phyloP scores from a whole-genome alignment of 148 eudicot genomes.

The Arctostaphylos glauca region DNA sequence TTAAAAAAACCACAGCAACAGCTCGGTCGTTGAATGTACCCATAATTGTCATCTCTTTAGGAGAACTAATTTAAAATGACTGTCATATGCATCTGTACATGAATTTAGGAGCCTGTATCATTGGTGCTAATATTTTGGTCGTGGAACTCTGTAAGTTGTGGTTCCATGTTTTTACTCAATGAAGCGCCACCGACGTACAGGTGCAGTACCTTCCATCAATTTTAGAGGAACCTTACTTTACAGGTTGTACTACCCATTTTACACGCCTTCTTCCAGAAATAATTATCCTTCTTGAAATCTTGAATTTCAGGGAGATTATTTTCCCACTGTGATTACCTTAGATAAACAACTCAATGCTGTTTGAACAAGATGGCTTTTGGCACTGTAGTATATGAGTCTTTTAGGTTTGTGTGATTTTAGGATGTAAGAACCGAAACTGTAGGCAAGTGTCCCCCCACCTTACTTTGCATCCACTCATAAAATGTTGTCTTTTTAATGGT shows the following conservation, averaged over 20 bases:
- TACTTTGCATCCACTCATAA: too few relatives aligned
- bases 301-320: background rate
- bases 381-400: constrained; percentile 1
- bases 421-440: background rate
- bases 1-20: background rate
- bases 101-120: background rate
- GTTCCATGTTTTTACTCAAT: background rate
- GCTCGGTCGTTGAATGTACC: background rate
- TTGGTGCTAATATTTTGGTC: background rate
- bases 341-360: background rate
- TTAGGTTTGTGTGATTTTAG: background rate
- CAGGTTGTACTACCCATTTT: too few relatives aligned
- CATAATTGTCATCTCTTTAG: background rate
- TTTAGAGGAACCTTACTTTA: too few relatives aligned
- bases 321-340: background rate
- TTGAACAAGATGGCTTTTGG: background rate
- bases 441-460: too few relatives aligned
- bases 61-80: background rate
- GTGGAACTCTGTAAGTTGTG: too few relatives aligned
- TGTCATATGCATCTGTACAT: background rate
- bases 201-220: too few relatives aligned
- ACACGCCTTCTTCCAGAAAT: background rate
- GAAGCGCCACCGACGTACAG: too few relatives aligned
- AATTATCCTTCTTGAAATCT: background rate
- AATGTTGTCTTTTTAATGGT: too few relatives aligned